Conservation (phyloP, 73 alveolate species). For the Paramecium octaurelia region DNA sequence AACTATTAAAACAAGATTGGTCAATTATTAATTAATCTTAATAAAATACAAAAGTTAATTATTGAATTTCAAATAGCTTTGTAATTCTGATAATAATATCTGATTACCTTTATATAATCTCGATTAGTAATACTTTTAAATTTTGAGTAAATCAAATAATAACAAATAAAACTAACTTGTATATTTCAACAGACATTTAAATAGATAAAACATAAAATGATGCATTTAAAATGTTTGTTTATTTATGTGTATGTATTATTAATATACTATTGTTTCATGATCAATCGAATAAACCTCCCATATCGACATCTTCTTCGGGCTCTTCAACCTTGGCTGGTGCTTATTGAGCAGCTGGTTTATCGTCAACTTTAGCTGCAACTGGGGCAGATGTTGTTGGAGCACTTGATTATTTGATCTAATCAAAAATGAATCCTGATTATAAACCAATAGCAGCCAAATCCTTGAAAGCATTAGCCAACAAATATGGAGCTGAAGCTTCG, state of each 20-base stretch:
- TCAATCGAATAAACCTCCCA: conserved; percentile 93
- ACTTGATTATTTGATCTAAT: conserved; percentile 73
- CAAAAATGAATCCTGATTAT: conserved; percentile 87
- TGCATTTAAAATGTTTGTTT: background rate
- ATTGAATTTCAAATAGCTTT: too few species aligned
- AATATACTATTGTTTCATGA: conserved; percentile 31
- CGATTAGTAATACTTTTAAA: too few species aligned
- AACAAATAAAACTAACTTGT: too few species aligned
- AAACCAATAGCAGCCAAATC: conserved; percentile 95
- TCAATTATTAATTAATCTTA: too few species aligned
- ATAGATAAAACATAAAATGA: background rate
- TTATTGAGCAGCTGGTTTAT: conserved; percentile 18
- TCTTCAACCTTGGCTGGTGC: conserved; percentile 77
- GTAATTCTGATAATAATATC: too few species aligned
- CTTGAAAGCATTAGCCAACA: conserved; percentile 95
- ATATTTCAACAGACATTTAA: too few species aligned
- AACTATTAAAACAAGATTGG: background rate
- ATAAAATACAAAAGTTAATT: too few species aligned
- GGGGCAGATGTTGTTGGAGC: conserved; percentile 66
- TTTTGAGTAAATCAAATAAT: too few species aligned
- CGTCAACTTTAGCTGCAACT: conserved; percentile 70
- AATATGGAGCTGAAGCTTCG: conserved; percentile 96
- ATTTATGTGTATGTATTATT: conserved; percentile 20
- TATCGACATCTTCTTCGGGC: conserved; percentile 92
- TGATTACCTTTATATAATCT: too few species aligned